Evolutionary conservation across 1,284 basidiomycete species (phyloP).

Genomic region (Pseudozyma tsukubaensis): DNA sequence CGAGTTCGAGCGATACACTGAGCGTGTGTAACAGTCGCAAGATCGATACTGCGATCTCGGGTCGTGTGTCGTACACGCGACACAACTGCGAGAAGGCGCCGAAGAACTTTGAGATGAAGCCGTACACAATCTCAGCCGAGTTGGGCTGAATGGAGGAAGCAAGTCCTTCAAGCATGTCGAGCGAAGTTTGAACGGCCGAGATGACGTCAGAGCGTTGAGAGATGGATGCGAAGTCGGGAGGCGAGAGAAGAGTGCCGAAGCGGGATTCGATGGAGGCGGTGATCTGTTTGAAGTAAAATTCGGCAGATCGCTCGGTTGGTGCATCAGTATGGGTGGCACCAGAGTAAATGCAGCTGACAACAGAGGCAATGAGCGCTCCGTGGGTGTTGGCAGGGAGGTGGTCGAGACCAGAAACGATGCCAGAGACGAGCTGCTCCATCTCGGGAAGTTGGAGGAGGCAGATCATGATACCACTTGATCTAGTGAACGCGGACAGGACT

Average conservation of each 20-base stretch:
- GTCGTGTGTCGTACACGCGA: slow-evolving; percentile 41
- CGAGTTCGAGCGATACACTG: slow-evolving; percentile 35
- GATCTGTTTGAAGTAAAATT: slow-evolving; percentile 53
- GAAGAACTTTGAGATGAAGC: slow-evolving; percentile 54
- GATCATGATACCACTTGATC: slow-evolving; percentile 56
- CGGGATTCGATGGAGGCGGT: slow-evolving; percentile 52
- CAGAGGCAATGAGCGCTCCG: slow-evolving; percentile 51
- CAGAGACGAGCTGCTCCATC: slow-evolving; percentile 52
- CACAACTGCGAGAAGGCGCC: slow-evolving; percentile 43
- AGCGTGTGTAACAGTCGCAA: slow-evolving; percentile 46
- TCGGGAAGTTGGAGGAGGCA: slow-evolving; percentile 50
- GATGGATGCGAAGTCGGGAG: slow-evolving; percentile 39
- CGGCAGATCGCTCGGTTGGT: slow-evolving; percentile 34
- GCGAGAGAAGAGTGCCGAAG: slow-evolving; percentile 47
- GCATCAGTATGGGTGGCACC: slow-evolving; percentile 36
- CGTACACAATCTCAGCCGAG: slow-evolving; percentile 51
- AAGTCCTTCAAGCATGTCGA: slow-evolving; percentile 61
- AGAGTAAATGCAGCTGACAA: slow-evolving; percentile 61
- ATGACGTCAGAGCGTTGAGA: slow-evolving; percentile 52
- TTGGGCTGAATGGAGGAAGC: slow-evolving; percentile 50
- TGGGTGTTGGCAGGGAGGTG: slow-evolving; percentile 59
- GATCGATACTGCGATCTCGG: slow-evolving; percentile 43
- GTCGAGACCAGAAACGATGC: slow-evolving; percentile 49
- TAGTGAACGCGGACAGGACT: slow-evolving; percentile 51
- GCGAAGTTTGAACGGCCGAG: slow-evolving; percentile 45